Evolutionary conservation across 129 eudicot species (phyloP).

Genomic region (Ambrosia artemisiifolia): DNA sequence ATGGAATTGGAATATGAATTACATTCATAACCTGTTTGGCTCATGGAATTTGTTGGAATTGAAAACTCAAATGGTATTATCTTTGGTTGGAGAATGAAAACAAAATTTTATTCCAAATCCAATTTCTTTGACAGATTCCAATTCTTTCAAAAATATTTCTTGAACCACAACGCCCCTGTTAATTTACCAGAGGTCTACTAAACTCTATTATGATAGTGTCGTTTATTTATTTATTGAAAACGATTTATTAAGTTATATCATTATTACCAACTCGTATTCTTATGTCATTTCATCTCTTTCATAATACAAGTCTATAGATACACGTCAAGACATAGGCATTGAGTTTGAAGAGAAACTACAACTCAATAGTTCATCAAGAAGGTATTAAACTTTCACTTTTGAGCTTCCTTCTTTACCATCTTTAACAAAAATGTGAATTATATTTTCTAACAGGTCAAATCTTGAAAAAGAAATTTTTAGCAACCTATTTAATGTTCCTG

Average conservation of each 20-base stretch:
- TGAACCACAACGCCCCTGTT: too few species aligned
- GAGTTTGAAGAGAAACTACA: constrained; percentile 16
- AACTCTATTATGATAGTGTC: background rate
- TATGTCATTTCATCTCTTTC: background rate
- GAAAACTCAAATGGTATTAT: too few species aligned
- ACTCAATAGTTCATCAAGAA: constrained; percentile 20
- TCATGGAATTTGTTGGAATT: too few species aligned
- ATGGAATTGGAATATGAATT: too few species aligned
- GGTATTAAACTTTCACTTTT: constrained; percentile 28
- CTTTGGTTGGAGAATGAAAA: too few species aligned
- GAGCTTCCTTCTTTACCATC: background rate
- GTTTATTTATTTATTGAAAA: background rate
- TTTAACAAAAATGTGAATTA: constrained; percentile 7
- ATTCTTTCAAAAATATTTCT: too few species aligned
- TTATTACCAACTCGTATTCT: constrained; percentile 9
- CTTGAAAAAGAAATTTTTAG: constrained; percentile 57
- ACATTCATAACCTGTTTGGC: too few species aligned
- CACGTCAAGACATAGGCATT: constrained; percentile 14
- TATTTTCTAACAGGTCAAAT: constrained; percentile 20
- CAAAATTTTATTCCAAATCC: too few species aligned
- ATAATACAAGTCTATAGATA: constrained; percentile 26
- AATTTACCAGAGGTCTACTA: background rate
- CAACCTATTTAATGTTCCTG: constrained; percentile 48
- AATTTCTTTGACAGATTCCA: too few species aligned
- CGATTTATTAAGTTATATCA: constrained; percentile 12